These are phyloP conservation scores for Aspergillus ostianus DNA, from an alignment of 495 filamentous ascomycete genomes.

Conservation along the genomic window DNA sequence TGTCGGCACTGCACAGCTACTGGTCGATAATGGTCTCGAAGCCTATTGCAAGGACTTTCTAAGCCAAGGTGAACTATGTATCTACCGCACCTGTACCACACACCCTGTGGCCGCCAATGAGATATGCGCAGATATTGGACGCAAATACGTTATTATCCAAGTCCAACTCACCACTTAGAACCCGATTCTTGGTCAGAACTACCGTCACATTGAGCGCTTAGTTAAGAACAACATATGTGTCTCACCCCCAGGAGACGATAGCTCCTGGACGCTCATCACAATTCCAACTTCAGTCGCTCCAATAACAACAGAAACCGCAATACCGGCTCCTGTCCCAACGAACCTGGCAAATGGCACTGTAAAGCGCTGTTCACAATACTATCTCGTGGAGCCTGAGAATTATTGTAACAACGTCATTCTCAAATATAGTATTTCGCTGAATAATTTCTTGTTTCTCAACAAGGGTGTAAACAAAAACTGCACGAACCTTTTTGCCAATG, in stretches of 20 bases:
- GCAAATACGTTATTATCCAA: not conserved
- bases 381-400: constrained; percentile 4
- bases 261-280: constrained; percentile 1
- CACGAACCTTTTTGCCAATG: constrained; percentile 7
- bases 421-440: constrained; percentile 10
- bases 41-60: constrained; percentile 9
- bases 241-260: constrained; percentile 5
- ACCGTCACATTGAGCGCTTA: constrained; percentile 4
- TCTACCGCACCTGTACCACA: constrained; percentile 5
- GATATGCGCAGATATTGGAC: constrained; percentile 3
- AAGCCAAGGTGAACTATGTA: constrained; percentile 3
- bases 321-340: constrained; percentile 5
- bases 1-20: constrained; percentile 10
- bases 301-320: constrained; percentile 1
- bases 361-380: constrained; percentile 4
- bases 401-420: constrained; percentile 10
- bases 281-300: not conserved
- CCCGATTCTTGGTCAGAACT: constrained; percentile 5
- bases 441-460: constrained; percentile 13
- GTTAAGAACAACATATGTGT: constrained; percentile 6
- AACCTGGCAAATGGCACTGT: constrained; percentile 8
- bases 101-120: constrained; percentile 5
- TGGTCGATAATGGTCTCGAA: constrained; percentile 6
- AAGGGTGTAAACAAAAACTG: constrained; percentile 6
- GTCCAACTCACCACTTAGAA: constrained; percentile 9